phyloP scores from a whole-genome alignment of 768 basidiomycete species.

The Leccinellum albellum region DNA sequence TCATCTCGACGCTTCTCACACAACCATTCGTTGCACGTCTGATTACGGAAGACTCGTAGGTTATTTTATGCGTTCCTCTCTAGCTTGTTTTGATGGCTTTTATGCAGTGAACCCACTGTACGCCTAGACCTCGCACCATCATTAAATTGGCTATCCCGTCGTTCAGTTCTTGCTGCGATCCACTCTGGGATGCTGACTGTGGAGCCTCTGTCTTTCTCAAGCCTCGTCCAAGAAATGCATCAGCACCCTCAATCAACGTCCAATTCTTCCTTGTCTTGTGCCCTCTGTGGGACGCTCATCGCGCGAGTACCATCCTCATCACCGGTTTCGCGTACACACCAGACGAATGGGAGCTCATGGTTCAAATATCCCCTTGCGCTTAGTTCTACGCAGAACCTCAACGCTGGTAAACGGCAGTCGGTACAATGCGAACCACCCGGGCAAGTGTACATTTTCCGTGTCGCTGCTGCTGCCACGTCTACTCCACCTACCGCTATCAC shows the following conservation, averaged over 20 bases:
- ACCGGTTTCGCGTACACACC: constrained; percentile 31
- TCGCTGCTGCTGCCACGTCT: constrained; percentile 35
- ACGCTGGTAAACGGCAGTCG: constrained; percentile 29
- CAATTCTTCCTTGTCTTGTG: constrained; percentile 58
- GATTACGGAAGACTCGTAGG: constrained; percentile 80
- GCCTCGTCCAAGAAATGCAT: constrained; percentile 55
- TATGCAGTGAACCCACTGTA: constrained; percentile 73
- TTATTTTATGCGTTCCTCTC: constrained; percentile 21
- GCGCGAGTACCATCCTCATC: constrained; percentile 41
- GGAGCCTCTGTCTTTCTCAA: constrained; percentile 71
- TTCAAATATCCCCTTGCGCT: constrained; percentile 52
- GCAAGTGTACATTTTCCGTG: constrained; percentile 67
- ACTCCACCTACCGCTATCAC: constrained; percentile 20
- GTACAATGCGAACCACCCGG: constrained; percentile 30
- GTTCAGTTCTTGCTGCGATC: constrained; percentile 80
- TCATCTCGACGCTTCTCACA: constrained; percentile 68
- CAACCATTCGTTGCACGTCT: constrained; percentile 78
- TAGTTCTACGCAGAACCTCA: constrained; percentile 25
- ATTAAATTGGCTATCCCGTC: constrained; percentile 88
- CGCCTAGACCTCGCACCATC: constrained; percentile 93
- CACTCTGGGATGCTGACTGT: constrained; percentile 83
- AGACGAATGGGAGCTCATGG: constrained; percentile 51
- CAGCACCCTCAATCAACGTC: constrained; percentile 41
- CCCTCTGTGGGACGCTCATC: constrained; percentile 66
- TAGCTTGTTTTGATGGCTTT: constrained; percentile 7